Base-by-base conservation (phyloP, 192 early-diverging fungal genomes). In the Globomyces pollinis-pini region DNA sequence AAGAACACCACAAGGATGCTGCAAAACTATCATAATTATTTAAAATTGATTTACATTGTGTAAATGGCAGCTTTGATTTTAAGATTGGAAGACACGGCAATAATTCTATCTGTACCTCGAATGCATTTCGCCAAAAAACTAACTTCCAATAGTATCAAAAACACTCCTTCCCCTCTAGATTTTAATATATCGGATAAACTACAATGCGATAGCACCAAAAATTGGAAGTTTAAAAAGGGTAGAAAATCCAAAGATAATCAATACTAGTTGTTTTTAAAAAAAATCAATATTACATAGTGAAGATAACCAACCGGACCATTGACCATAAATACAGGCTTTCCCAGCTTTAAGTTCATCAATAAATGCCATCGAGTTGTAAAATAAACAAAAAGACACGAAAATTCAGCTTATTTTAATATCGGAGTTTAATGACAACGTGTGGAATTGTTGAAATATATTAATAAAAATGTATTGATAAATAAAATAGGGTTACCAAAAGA, bases 1-100 rank as follows among this genome's bases (percentile, higher is more conserved):
- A 39, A 2, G 64, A 67, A 6, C 72, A 56, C 74, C 74, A 76
- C 38, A 74, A 65, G 23, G 67, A 16, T 11, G 60, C 61, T 3
- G 74, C 66, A 30, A 76, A 73, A 26, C 44, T 47, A 55, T 8
- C 12, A 28, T 24, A 41, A 38, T 8, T 13, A 39, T 39, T 20
- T 20, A 15, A 20, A 15, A 39, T 20, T 28, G 29, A 36, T n/a
- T 55, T 35, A 36, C 35, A 55, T 55, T 38, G 29, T 28, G 20
- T 57, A 57, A 4, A n/a, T 33, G 2, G 28, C 9, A 2, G 38
- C 38, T 24, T 57, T 57, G 55, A 57, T 29, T 16, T 44, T 39
- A 8, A 39, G 38, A 23, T 57, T 44, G 15, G 16, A 24, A 39
- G 55, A 57, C 38, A 57, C 12, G 2, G 24, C 28, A 33, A 57